Conservation (phyloP, 352 stramenopile species). For the Globisporangium takayamanum region DNA sequence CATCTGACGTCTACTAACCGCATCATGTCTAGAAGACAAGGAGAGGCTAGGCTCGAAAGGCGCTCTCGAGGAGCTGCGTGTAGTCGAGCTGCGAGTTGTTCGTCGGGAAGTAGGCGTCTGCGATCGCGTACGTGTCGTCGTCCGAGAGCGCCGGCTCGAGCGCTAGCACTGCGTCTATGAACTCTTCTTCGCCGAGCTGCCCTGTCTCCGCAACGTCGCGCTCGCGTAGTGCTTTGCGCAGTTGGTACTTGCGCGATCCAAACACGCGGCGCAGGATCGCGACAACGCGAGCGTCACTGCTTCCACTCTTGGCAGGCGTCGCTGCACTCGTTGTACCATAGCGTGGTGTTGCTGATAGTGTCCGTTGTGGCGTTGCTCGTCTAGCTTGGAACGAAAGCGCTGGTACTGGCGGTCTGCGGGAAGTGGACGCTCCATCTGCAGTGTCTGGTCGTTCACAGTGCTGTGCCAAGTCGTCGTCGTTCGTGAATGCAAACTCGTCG, state of each 20-base stretch:
- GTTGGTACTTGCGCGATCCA: conserved; percentile 52
- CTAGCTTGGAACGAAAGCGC: background rate
- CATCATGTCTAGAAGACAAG: background rate
- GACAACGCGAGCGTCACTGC: conserved; percentile 25
- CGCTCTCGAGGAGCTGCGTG: conserved; percentile 48
- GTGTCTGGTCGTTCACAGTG: conserved; percentile 7
- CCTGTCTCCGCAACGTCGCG: conserved; percentile 51
- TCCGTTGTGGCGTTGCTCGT: too few species aligned
- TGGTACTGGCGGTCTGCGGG: conserved; percentile 3
- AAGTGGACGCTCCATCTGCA: background rate
- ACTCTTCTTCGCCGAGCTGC: conserved; percentile 54
- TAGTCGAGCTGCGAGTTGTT: conserved; percentile 73
- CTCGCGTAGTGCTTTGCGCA: conserved; percentile 61
- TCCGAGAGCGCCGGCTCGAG: conserved; percentile 58
- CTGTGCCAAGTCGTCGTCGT: conserved; percentile 5
- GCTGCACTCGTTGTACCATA: background rate
- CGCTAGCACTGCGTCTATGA: conserved; percentile 64
- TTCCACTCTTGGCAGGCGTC: background rate
- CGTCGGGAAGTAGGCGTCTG: conserved; percentile 64
- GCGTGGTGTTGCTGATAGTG: background rate
- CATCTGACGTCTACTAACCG: conserved; percentile 33
- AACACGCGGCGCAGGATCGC: conserved; percentile 51
- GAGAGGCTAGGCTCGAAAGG: conserved; percentile 32
- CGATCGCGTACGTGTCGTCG: conserved; percentile 68
- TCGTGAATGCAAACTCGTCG: conserved; percentile 5